Conservation (phyloP, 2,329 filamentous ascomycete genomes). For the Phialophora expanda region DNA sequence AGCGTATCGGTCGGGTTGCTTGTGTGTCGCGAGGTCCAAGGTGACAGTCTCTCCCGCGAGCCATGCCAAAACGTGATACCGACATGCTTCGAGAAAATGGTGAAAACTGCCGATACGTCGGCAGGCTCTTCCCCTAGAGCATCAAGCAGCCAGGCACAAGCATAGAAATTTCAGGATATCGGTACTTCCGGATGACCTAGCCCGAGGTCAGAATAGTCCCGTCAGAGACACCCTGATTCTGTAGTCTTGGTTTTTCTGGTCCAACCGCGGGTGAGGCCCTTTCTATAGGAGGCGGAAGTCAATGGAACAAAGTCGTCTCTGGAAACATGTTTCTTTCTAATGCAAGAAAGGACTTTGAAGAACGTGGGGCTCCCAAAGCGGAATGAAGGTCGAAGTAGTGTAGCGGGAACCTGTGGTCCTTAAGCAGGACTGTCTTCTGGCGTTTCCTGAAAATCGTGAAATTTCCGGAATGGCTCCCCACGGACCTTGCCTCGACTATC, state of each 20-base stretch:
- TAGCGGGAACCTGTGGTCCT: background rate
- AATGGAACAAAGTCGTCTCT: background rate
- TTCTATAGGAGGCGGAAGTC: background rate
- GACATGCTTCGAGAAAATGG: too few species aligned
- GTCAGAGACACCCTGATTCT: background rate
- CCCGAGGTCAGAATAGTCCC: background rate
- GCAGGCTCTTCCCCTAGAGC: too few species aligned
- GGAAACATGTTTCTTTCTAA: background rate
- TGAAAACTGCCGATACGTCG: too few species aligned
- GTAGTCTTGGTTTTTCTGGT: background rate
- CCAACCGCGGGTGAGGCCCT: background rate
- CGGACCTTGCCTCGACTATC: conserved; percentile 51
- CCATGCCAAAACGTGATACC: too few species aligned
- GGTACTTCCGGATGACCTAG: background rate
- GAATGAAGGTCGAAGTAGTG: background rate
- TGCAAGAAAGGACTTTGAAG: background rate
- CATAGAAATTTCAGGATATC: too few species aligned
- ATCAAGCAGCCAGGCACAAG: too few species aligned
- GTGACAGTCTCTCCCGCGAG: too few species aligned
- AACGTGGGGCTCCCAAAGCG: background rate
- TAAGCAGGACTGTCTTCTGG: conserved; percentile 1
- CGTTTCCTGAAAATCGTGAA: conserved; percentile 23
- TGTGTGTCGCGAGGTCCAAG: too few species aligned
- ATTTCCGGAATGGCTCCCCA: conserved; percentile 42
- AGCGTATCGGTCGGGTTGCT: too few species aligned